Conservation (phyloP, 164 flowering plant species). For the Magnolia sinica region DNA sequence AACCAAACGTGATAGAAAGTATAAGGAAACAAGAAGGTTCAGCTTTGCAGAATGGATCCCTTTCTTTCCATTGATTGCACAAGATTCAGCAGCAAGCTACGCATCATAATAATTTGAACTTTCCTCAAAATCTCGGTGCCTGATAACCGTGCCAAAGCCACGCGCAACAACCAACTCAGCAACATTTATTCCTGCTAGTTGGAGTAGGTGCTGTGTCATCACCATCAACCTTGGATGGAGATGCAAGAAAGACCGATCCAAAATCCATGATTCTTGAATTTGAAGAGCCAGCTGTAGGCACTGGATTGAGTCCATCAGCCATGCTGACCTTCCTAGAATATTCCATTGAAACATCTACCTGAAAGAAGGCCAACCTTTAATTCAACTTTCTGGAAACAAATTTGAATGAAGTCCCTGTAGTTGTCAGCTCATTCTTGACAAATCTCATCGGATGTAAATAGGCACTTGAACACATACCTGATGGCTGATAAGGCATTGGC, state of each 20-base stretch:
- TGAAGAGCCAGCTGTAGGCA: slow-evolving; percentile 31
- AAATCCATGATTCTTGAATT: slow-evolving; percentile 92
- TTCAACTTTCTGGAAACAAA: not conserved
- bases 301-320: slow-evolving; percentile 48
- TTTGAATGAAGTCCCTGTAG: not conserved
- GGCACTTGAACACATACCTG: slow-evolving; percentile 45
- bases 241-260: slow-evolving; percentile 78
- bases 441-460: not conserved
- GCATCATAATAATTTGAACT: slow-evolving; percentile 91
- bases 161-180: slow-evolving; percentile 79
- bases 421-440: too few species aligned
- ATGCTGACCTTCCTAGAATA: slow-evolving; percentile 75
- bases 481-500: slow-evolving; percentile 75
- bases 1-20: not conserved
- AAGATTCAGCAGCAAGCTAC: slow-evolving; percentile 84
- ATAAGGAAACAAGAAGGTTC: not conserved
- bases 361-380: not conserved
- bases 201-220: slow-evolving; percentile 46
- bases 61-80: slow-evolving; percentile 75
- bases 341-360: slow-evolving; percentile 96
- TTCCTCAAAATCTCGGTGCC: slow-evolving; percentile 96
- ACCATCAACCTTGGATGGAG: slow-evolving; percentile 57
- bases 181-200: slow-evolving; percentile 60
- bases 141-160: slow-evolving; percentile 72
- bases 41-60: slow-evolving; percentile 72